phyloP scores from a whole-genome alignment of 2,329 filamentous ascomycete genomes.

The Pochonia chlamydosporia region DNA sequence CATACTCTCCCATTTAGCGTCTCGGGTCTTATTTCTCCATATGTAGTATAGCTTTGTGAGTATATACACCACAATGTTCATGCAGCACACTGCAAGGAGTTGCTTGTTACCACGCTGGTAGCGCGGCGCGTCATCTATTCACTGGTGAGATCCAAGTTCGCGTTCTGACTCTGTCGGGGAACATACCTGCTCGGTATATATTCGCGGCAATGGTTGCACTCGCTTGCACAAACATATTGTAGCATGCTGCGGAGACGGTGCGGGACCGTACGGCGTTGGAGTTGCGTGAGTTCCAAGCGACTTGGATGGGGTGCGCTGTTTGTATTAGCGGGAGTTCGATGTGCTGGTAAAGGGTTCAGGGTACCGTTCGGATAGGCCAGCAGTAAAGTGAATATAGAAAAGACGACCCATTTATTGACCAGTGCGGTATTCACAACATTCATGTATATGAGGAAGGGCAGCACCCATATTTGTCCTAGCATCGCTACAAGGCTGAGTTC shows the following conservation, averaged over 20 bases:
- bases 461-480: conserved; percentile 41
- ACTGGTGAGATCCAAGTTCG: too few relatives aligned
- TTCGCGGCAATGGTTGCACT: conserved; percentile 37
- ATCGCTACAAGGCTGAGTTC: conserved; percentile 28
- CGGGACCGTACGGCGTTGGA: conserved; percentile 56
- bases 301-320: conserved; percentile 32
- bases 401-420: conserved; percentile 26
- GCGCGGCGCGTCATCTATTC: conserved; percentile 42
- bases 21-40: conserved; percentile 39
- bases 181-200: conserved; percentile 30
- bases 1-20: conserved; percentile 36
- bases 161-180: too few relatives aligned
- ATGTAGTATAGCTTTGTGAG: conserved; percentile 41
- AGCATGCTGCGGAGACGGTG: conserved; percentile 54
- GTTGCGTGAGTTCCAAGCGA: conserved; percentile 56
- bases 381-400: conserved; percentile 26
- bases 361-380: conserved; percentile 36
- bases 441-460: conserved; percentile 47
- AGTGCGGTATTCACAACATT: conserved; percentile 20
- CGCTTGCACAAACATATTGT: conserved; percentile 50
- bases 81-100: conserved; percentile 39
- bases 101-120: conserved; percentile 45
- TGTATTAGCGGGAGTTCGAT: conserved; percentile 4
- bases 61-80: conserved; percentile 41
- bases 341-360: conserved; percentile 7